phyloP scores from a whole-genome alignment of 1,284 basidiomycete species.

The Malassezia slooffiae region DNA sequence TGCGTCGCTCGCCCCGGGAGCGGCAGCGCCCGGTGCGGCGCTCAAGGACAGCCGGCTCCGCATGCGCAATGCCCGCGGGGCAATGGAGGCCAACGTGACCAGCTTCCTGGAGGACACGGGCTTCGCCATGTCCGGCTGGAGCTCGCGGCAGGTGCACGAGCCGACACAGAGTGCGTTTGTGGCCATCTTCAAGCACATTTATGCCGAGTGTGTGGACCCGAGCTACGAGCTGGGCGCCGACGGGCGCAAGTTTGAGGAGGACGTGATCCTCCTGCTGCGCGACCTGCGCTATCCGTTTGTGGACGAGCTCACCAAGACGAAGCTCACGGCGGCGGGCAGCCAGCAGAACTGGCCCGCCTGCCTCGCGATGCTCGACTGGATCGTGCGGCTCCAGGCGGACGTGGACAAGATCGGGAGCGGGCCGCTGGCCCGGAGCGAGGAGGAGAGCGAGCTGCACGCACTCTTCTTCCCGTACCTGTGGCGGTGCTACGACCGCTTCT shows the following conservation, averaged over 20 bases:
- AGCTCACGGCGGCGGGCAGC: slow-evolving; percentile 40
- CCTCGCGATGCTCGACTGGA: slow-evolving; percentile 44
- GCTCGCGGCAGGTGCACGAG: slow-evolving; percentile 33
- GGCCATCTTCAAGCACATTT: slow-evolving; percentile 43
- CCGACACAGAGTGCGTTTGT: slow-evolving; percentile 41
- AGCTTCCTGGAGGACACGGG: slow-evolving; percentile 33
- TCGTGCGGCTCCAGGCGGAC: slow-evolving; percentile 23
- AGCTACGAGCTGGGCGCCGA: slow-evolving; percentile 33
- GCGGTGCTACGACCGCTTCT: slow-evolving; percentile 44
- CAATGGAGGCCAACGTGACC: slow-evolving; percentile 34
- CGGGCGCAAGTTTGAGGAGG: slow-evolving; percentile 40
- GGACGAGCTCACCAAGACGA: slow-evolving; percentile 44
- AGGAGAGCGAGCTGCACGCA: slow-evolving; percentile 34
- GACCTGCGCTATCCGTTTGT: slow-evolving; percentile 42
- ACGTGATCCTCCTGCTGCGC: slow-evolving; percentile 36
- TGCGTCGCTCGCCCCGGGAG: slow-evolving; percentile 8
- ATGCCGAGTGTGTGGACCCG: slow-evolving; percentile 33
- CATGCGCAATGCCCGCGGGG: slow-evolving; percentile 8
- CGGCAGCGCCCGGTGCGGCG: slow-evolving; percentile 11
- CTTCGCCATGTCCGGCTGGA: slow-evolving; percentile 36
- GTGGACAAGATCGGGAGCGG: slow-evolving; percentile 24
- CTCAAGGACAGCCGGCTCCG: slow-evolving; percentile 27
- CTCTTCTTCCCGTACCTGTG: slow-evolving; percentile 43
- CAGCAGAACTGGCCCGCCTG: slow-evolving; percentile 43
- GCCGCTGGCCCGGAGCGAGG: slow-evolving; percentile 25